phyloP scores from a whole-genome alignment of 208 protist species.

The Leishmania martiniquensis region DNA sequence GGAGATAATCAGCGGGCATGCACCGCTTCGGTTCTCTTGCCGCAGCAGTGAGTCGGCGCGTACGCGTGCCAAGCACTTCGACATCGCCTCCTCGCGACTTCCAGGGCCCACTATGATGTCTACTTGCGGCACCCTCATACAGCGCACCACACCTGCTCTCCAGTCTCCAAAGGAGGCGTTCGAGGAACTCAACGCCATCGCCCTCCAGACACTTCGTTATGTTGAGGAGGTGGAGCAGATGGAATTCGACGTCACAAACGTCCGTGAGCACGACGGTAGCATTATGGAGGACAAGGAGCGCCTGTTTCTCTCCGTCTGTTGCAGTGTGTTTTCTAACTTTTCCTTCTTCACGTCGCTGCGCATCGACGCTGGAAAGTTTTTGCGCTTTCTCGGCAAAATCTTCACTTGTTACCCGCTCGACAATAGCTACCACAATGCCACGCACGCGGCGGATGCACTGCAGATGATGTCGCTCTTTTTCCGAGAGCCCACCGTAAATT shows the following conservation, averaged over 20 bases:
- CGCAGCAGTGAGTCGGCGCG: constrained; percentile 8
- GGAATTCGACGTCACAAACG: constrained; percentile 70
- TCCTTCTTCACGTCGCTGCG: constrained; percentile 62
- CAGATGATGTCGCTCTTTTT: constrained; percentile 89
- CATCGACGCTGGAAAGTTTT: constrained; percentile 58
- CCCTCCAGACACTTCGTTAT: constrained; percentile 76
- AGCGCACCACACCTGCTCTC: constrained; percentile 40
- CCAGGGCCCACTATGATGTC: constrained; percentile 16
- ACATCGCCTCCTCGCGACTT: constrained; percentile 35
- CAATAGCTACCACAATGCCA: constrained; percentile 81
- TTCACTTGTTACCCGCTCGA: constrained; percentile 60
- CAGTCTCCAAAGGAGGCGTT: constrained; percentile 76
- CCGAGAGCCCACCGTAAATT: constrained; percentile 62
- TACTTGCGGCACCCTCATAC: constrained; percentile 6
- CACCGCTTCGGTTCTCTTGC: constrained; percentile 34
- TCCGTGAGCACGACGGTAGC: constrained; percentile 75
- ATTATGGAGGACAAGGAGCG: constrained; percentile 73
- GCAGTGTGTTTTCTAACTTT: constrained; percentile 86
- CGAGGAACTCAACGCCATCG: constrained; percentile 65
- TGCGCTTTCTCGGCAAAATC: constrained; percentile 64
- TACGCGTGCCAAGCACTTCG: constrained; percentile 32
- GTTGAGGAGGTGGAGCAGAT: constrained; percentile 80
- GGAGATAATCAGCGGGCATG: constrained; percentile 32
- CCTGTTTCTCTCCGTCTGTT: constrained; percentile 84
- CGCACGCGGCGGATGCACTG: constrained; percentile 82